phyloP scores from a whole-genome alignment of 2,329 filamentous ascomycete species.

The Penicillium sp. region DNA sequence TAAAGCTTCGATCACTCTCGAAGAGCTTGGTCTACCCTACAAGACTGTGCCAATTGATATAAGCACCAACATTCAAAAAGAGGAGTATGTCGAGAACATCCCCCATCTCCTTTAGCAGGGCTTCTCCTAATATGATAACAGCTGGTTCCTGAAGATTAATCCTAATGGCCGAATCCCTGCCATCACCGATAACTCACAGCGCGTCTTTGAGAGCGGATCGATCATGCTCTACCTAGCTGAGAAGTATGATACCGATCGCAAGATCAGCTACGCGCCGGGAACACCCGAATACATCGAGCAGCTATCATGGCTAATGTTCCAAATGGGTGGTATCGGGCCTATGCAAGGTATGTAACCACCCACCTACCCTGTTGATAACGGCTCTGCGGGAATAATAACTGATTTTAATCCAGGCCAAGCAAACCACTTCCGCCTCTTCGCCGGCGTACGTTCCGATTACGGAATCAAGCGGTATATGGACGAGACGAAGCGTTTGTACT shows the following conservation, averaged over 20 bases:
- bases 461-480: slow-evolving; percentile 50
- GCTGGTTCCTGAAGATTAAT: slow-evolving; percentile 49
- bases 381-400: neutral
- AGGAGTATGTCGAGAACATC: slow-evolving; percentile 26
- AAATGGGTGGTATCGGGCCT: slow-evolving; percentile 43
- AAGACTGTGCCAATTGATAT: slow-evolving; percentile 43
- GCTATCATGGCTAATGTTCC: slow-evolving; percentile 48
- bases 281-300: slow-evolving; percentile 46
- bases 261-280: slow-evolving; percentile 46
- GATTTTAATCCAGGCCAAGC: slow-evolving; percentile 40
- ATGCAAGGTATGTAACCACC: slow-evolving; percentile 43
- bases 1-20: slow-evolving; percentile 39
- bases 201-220: slow-evolving; percentile 48
- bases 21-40: slow-evolving; percentile 38
- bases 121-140: neutral
- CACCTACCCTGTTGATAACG: neutral
- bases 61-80: slow-evolving; percentile 45
- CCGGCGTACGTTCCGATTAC: slow-evolving; percentile 44
- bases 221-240: slow-evolving; percentile 49
- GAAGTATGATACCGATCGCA: slow-evolving; percentile 45
- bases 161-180: slow-evolving; percentile 53
- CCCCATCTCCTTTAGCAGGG: neutral
- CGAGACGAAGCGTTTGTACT: slow-evolving; percentile 50
- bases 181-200: slow-evolving; percentile 41
- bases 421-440: slow-evolving; percentile 50